Conservation (phyloP, 1,284 basidiomycete species). For the Trametes versicolor region DNA sequence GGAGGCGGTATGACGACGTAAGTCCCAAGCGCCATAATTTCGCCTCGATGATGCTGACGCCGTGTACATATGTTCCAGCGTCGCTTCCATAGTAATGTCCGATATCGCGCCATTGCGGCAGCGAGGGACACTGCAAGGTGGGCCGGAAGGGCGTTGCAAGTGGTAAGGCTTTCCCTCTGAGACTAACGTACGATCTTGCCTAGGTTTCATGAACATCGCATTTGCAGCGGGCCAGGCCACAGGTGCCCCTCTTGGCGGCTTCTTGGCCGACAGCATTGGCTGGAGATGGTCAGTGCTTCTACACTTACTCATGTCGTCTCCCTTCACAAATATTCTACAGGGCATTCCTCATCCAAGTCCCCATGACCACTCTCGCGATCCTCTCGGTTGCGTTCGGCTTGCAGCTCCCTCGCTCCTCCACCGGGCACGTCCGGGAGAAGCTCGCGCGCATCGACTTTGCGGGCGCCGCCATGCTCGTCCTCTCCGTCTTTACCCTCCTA, state of each 20-base stretch:
- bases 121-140: constrained; percentile 72
- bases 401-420: constrained; percentile 54
- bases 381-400: constrained; percentile 59
- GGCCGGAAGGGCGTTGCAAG: not conserved
- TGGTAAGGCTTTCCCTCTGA: not conserved
- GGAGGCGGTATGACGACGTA: constrained; percentile 73
- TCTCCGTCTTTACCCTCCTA: constrained; percentile 62
- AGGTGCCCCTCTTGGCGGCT: constrained; percentile 68
- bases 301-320: constrained; percentile 15
- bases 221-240: constrained; percentile 62
- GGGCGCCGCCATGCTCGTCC: constrained; percentile 61
- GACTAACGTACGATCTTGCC: not conserved
- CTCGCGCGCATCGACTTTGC: constrained; percentile 67
- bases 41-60: not conserved
- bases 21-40: constrained; percentile 34
- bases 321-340: constrained; percentile 39
- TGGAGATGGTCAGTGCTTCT: constrained; percentile 63
- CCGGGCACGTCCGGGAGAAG: constrained; percentile 53
- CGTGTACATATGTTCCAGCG: constrained; percentile 46
- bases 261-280: constrained; percentile 67
- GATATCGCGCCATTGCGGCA: constrained; percentile 67
- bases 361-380: constrained; percentile 61
- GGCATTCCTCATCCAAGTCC: constrained; percentile 69
- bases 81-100: constrained; percentile 70
- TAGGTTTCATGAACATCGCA: constrained; percentile 65